Conservation (phyloP, 148 eudicot species). For the Tetragonia tetragonoides region DNA sequence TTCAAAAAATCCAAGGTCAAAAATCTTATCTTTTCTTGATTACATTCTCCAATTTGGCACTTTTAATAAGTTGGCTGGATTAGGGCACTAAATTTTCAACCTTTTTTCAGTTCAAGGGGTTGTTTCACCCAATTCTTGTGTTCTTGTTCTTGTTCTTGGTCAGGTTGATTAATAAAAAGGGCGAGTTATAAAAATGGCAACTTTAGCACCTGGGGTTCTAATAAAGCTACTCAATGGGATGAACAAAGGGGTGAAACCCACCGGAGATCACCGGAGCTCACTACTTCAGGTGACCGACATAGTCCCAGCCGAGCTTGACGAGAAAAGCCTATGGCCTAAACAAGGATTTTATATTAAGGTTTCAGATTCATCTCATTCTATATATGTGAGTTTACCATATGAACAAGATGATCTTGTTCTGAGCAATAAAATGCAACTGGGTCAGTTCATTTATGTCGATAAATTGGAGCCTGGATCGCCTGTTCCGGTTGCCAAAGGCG, state of each 20-base stretch:
- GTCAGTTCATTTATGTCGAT: constrained; percentile 82
- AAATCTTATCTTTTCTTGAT: constrained; percentile 16
- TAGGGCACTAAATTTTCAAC: constrained; percentile 4
- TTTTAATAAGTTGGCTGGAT: neutral
- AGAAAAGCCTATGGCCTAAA: constrained; percentile 70
- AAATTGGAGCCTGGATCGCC: constrained; percentile 75
- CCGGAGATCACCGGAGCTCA: constrained; percentile 67
- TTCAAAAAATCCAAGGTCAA: neutral
- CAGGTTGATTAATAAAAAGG: neutral
- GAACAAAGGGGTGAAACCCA: constrained; percentile 68
- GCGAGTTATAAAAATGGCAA: constrained; percentile 41
- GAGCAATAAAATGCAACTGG: constrained; percentile 81
- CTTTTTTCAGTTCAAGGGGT: neutral
- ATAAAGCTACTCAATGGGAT: constrained; percentile 68
- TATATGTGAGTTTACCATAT: constrained; percentile 66
- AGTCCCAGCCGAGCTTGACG: constrained; percentile 89
- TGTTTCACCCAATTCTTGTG: neutral
- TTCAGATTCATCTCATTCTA: constrained; percentile 85
- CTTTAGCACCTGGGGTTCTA: constrained; percentile 73
- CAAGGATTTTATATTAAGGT: constrained; percentile 84
- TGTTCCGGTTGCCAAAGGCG: constrained; percentile 71
- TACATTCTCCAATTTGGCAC: constrained; percentile 11
- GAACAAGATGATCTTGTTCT: constrained; percentile 92
- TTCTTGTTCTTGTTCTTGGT: neutral
- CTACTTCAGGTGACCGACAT: constrained; percentile 83